Conservation (phyloP, 495 filamentous ascomycete genomes). For the Tuber aestivum region DNA sequence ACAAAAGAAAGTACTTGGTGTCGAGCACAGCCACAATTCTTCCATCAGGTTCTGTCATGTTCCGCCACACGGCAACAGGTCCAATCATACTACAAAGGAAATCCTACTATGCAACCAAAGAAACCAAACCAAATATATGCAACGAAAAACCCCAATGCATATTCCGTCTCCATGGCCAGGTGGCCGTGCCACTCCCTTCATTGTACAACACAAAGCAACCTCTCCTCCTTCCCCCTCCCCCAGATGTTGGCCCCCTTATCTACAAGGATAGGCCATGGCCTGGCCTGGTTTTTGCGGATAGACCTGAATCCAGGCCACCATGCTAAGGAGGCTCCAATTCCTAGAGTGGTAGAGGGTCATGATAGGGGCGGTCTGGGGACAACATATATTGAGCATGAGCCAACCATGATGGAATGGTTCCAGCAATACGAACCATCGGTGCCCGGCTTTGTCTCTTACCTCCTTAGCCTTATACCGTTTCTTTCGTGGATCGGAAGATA, state of each 20-base stretch:
- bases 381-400: conserved; percentile 74
- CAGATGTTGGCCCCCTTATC: conserved; percentile 25
- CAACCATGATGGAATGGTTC: conserved; percentile 68
- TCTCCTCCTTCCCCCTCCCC: conserved; percentile 70
- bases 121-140: no score
- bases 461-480: conserved; percentile 77
- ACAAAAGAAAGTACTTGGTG: no score
- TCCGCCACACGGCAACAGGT: no score
- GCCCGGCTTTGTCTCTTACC: conserved; percentile 54
- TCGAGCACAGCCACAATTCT: no score
- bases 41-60: no score
- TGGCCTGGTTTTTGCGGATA: conserved; percentile 81
- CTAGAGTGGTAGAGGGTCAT: conserved; percentile 51
- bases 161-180: no score
- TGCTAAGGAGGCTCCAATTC: conserved; percentile 31
- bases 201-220: neutral
- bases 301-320: conserved; percentile 55
- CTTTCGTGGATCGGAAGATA: conserved; percentile 79
- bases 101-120: no score
- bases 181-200: conserved; percentile 1
- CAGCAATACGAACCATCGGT: conserved; percentile 54
- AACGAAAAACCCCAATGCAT: no score
- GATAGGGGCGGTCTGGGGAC: conserved; percentile 68
- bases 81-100: no score
- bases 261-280: conserved; percentile 59